Evolutionary conservation across 257 asterid species (phyloP).

Genomic region (Capsicum baccatum): DNA sequence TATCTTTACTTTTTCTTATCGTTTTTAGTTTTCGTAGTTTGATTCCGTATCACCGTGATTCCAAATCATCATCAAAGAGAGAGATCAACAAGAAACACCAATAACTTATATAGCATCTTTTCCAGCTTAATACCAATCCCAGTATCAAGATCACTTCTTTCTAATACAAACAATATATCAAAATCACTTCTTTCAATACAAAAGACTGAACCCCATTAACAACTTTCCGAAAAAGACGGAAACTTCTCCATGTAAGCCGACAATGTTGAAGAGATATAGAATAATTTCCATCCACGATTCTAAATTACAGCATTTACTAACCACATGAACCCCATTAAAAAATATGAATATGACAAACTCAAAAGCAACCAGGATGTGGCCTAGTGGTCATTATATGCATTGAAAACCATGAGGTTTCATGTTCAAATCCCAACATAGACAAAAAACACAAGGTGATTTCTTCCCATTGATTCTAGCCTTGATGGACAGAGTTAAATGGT

Average conservation of each 20-base stretch:
- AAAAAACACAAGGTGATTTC: too few species aligned
- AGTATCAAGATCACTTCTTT: conserved; percentile 4
- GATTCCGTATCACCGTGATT: background rate
- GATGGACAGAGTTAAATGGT: too few species aligned
- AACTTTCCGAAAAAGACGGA: background rate
- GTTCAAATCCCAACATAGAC: too few species aligned
- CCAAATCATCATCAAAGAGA: background rate
- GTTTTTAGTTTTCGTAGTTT: too few species aligned
- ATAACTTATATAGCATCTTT: conserved; percentile 10
- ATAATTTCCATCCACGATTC: background rate
- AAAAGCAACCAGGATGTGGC: background rate
- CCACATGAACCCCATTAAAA: background rate
- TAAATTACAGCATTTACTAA: background rate
- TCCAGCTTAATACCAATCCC: background rate
- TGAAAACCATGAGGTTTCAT: too few species aligned
- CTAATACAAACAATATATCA: background rate
- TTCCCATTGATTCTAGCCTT: too few species aligned
- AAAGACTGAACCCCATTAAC: background rate
- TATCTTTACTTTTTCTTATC: too few species aligned
- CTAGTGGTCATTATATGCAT: too few species aligned
- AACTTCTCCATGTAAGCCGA: conserved; percentile 15
- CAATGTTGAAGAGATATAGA: conserved; percentile 14
- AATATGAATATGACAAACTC: background rate
- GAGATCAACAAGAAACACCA: background rate
- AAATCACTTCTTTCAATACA: background rate